Base-by-base conservation (phyloP, 768 basidiomycete genomes). In the Hericium coralloides region DNA sequence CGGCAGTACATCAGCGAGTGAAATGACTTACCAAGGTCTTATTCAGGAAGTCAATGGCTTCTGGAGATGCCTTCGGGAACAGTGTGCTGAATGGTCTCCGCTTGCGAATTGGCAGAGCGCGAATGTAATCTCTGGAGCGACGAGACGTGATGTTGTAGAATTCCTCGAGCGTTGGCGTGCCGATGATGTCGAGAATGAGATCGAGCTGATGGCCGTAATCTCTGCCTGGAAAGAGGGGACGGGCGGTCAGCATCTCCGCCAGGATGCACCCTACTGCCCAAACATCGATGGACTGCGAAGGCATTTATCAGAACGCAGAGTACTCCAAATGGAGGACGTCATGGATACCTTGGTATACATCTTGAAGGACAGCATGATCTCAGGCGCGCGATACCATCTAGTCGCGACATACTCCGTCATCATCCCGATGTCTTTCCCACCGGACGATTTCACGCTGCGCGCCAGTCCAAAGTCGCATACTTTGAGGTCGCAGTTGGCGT, bases 291-390 rank as follows among this genome's bases (percentile, higher is more conserved):
- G 83, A 81, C 80, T 78, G 57, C 60, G 18, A 51, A 50, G 56
- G 55, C 23, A 37, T 31, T n/a, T 50, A 23, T 12, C 51, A 25
- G 49, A 26, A 39, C 17, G 38, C n/a, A 37, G 14, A 49, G 15
- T 12, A 49, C 15, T 18, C 12, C 4, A 14, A 36, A 39, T 63
- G 25, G 6, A 50, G 4, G 22, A 25, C 20, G 25, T 25, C 49
- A 49, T n/a, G 8, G 31, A 8, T 60, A 82, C 85, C 76, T 85
- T 85, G 56, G 84, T 85, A 67, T 87, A 87, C 83, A 87, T 87
- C 74, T 92, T 91, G 81, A 93, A 94, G 3, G 87, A 90, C 53
- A 94, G 76, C 92, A 95, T 95, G 67, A 95, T 92, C 70, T 95
- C 93, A 0, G 92, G 92, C 0, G 93, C 92, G 50, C 91, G 83